phyloP scores from a whole-genome alignment of 2,329 filamentous ascomycete species.

The Arthroderma sp. region DNA sequence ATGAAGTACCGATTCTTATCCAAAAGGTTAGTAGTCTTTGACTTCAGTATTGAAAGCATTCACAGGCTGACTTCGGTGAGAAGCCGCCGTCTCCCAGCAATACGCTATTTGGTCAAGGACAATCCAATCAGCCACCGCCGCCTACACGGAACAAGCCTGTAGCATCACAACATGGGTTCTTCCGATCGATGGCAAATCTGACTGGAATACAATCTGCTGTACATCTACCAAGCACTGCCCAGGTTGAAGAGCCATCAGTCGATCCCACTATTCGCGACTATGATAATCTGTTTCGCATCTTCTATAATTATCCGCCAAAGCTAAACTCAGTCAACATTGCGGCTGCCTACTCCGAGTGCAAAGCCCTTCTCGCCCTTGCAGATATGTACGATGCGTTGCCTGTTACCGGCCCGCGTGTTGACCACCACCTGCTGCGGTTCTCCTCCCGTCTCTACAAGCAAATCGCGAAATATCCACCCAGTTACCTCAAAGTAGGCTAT shows the following conservation, averaged over 20 bases:
- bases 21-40: constrained; percentile 49
- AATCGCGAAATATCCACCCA: constrained; percentile 89
- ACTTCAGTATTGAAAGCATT: not conserved
- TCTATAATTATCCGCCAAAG: constrained; percentile 80
- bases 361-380: constrained; percentile 73
- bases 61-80: constrained; percentile 1
- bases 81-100: constrained; percentile 20
- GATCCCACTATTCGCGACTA: constrained; percentile 79
- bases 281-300: constrained; percentile 87
- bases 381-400: constrained; percentile 86
- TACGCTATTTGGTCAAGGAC: constrained; percentile 43
- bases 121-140: constrained; percentile 29
- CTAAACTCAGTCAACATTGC: constrained; percentile 82
- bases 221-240: constrained; percentile 33
- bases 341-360: constrained; percentile 86
- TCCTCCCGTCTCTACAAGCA: constrained; percentile 87
- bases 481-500: constrained; percentile 80
- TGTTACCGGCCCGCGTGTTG: constrained; percentile 77
- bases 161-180: constrained; percentile 55
- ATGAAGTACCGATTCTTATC: constrained; percentile 76
- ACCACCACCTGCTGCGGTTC: constrained; percentile 88
- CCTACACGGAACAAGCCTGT: constrained; percentile 49
- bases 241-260: constrained; percentile 45
- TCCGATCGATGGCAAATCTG: constrained; percentile 77
- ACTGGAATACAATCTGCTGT: constrained; percentile 41